Conservation (phyloP, 73 alveolate species). For the Paramecium octaurelia region DNA sequence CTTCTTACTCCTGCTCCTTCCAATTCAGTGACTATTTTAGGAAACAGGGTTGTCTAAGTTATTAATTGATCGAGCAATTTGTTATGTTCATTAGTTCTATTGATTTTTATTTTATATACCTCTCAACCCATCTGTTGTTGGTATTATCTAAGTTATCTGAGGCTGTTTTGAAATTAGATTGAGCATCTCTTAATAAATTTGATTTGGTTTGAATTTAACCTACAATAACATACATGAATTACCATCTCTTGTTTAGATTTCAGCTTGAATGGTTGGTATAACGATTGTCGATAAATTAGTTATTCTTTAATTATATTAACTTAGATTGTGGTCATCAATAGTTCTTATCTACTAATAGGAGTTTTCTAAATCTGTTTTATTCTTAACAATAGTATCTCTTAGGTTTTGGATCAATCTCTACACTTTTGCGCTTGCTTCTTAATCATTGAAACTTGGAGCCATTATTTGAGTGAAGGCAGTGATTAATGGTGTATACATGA, state of each 20-base stretch:
- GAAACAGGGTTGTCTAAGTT: not conserved
- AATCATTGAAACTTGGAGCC: slow-evolving; percentile 40
- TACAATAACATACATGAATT: not conserved
- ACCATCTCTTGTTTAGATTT: slow-evolving; percentile 48
- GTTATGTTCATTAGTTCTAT: slow-evolving; percentile 5
- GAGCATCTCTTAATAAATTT: slow-evolving; percentile 12
- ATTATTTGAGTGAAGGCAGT: not conserved
- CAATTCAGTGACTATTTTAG: not conserved
- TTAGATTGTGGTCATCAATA: slow-evolving; percentile 6
- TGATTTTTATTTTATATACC: not conserved
- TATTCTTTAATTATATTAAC: slow-evolving; percentile 1
- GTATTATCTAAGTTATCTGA: not conserved
- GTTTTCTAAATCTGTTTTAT: not conserved
- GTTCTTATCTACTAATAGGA: not conserved
- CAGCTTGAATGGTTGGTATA: slow-evolving; percentile 31
- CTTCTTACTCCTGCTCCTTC: slow-evolving; percentile 45
- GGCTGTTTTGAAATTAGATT: not conserved
- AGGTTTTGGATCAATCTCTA: not conserved
- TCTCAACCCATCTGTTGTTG: slow-evolving; percentile 26
- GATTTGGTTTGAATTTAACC: not conserved
- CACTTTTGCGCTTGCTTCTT: slow-evolving; percentile 7
- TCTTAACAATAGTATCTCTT: slow-evolving; percentile 21
- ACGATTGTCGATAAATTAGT: not conserved
- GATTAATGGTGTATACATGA: slow-evolving; percentile 26
- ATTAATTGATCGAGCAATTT: not conserved